Evolutionary conservation across 2,329 filamentous ascomycete genomes (phyloP), one percentile per base, ranked within the genome.

Genomic region (Diaporthe caulivora): DNA sequence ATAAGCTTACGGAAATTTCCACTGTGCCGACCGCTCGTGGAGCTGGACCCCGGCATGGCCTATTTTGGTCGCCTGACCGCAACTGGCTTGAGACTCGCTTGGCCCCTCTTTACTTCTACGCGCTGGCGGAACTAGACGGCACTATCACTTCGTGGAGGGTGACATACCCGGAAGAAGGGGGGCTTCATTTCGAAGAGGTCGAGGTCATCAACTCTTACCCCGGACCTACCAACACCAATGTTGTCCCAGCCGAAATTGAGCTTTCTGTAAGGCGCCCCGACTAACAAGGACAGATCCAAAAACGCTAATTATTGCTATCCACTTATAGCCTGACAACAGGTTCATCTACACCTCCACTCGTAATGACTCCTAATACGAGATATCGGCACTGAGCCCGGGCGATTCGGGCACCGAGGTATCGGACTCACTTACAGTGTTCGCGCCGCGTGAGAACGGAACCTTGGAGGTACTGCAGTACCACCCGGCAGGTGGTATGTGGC

Each of bases 1-100:
- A 40, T n/a, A 7, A 40, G 17, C 55, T 58, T 34, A 40, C 55
- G 5, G 55, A 58, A 40, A 58, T 40, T 15, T 58, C 55, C 34
- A 58, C 55, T 3, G 55, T 58, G n/a, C 55, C 55, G 21, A 58
- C 55, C 11, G 55, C 34, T 58, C 55, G 55, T 24, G 55, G 55
- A 58, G 34, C 55, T 24, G 55, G 55, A 37, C 55, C 55, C 13
- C 55, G 55, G 11, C 31, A 58, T 40, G 55, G 55, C 18, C 55
- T 24, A 1, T 40, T 58, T 18, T 58, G 34, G 55, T 58, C 55
- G n/a, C 55, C 55, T 1, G 55, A 58, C 24, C 31, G 31, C 18
- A 40, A 58, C 55, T 58, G 55, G 55, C 26, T 58, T 6, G 55
- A 58, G 55, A 26, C 8, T n/a, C 55, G 55, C 31, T 40, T 6